Evolutionary conservation across 2,329 filamentous ascomycete species (phyloP).

Genomic region (Neofusicoccum parvum): DNA sequence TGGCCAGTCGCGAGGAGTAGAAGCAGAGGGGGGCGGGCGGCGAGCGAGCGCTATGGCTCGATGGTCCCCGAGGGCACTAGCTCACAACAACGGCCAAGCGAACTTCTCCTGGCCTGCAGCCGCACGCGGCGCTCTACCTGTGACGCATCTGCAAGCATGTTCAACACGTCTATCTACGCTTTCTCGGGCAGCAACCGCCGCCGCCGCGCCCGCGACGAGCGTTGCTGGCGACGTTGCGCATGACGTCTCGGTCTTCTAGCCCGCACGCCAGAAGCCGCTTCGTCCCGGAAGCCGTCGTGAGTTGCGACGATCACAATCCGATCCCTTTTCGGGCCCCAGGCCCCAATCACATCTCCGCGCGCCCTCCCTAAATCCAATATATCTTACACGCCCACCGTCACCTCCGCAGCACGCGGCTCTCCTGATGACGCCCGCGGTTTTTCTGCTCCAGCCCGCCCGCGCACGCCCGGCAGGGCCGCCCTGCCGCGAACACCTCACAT

Average conservation of each 20-base stretch:
- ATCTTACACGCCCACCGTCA: conserved; percentile 8
- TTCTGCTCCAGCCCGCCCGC: not conserved
- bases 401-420: conserved; percentile 5
- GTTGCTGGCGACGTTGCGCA: not conserved
- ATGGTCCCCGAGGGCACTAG: conserved; percentile 6
- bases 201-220: not conserved
- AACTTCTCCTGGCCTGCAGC: conserved; percentile 14
- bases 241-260: conserved; percentile 15
- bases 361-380: conserved; percentile 13
- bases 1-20: conserved; percentile 16
- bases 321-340: conserved; percentile 6
- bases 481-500: conserved; percentile 1
- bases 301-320: conserved; percentile 15
- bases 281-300: conserved; percentile 10
- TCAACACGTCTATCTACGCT: not conserved
- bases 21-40: conserved; percentile 17
- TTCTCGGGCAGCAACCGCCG: not conserved
- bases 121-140: conserved; percentile 1
- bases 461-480: not conserved
- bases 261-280: conserved; percentile 17
- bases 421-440: not conserved
- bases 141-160: conserved; percentile 15
- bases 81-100: conserved; percentile 12
- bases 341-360: not conserved
- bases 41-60: conserved; percentile 9